Percentiles rank a stretch among this genome's conserved stretches.
These are phyloP conservation scores for Colletotrichum costaricense DNA, from an alignment of 2,329 filamentous ascomycete genomes.

Conservation along the genomic window DNA sequence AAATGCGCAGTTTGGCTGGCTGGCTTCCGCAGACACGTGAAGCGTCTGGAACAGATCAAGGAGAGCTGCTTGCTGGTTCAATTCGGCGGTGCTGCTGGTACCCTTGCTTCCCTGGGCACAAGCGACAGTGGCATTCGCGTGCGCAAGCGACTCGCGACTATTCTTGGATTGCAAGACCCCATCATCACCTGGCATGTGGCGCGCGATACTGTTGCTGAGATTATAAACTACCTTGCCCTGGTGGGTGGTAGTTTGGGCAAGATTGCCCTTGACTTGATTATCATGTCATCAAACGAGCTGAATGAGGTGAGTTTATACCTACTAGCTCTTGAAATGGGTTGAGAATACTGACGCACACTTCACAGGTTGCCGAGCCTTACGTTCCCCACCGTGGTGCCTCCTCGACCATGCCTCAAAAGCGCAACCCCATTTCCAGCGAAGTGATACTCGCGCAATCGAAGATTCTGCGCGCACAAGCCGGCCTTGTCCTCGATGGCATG, in stretches of 20 bases:
- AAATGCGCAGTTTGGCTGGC: conserved; percentile 67
- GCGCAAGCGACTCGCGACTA: conserved; percentile 58
- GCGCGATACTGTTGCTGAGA: conserved; percentile 64
- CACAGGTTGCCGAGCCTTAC: conserved; percentile 65
- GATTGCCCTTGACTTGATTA: conserved; percentile 65
- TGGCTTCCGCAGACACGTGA: conserved; percentile 58
- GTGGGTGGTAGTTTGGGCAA: conserved; percentile 66
- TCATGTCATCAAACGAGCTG: conserved; percentile 68
- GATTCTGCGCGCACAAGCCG: conserved; percentile 62
- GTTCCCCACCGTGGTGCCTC: conserved; percentile 65
- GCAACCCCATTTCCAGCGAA: conserved; percentile 68
- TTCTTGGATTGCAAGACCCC: conserved; percentile 59
- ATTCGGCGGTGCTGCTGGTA: conserved; percentile 67
- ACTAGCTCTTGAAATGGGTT: not conserved
- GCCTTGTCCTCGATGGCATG: conserved; percentile 66
- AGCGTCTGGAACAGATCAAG: conserved; percentile 59
- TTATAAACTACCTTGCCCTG: conserved; percentile 63
- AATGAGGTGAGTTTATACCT: conserved; percentile 33
- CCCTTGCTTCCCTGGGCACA: conserved; percentile 62
- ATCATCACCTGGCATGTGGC: conserved; percentile 69
- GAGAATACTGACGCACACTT: conserved; percentile 34
- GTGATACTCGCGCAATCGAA: conserved; percentile 66
- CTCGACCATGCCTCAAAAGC: conserved; percentile 69
- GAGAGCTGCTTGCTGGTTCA: conserved; percentile 61
- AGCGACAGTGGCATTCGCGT: conserved; percentile 60